Conservation (phyloP, 257 asterid species). For the Plantago elongata region DNA sequence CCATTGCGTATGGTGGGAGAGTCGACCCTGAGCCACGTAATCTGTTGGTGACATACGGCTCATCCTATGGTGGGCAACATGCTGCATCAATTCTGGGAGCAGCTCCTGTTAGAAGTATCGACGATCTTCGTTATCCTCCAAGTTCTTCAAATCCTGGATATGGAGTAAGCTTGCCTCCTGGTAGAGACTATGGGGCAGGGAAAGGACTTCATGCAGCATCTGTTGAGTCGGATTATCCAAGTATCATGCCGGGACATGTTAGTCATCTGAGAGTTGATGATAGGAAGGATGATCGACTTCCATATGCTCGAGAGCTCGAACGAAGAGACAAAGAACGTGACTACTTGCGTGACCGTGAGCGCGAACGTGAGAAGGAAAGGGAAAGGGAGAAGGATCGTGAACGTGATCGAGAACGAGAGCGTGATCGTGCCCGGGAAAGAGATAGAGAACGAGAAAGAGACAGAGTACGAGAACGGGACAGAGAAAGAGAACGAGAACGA, state of each 20-base stretch:
- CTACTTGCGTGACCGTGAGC: conserved; percentile 66
- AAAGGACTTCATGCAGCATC: conserved; percentile 64
- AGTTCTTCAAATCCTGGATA: conserved; percentile 83
- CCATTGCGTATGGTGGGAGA: conserved; percentile 63
- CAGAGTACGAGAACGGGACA: conserved; percentile 43
- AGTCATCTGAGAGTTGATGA: conserved; percentile 59
- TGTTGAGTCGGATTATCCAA: conserved; percentile 62
- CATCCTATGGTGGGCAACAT: conserved; percentile 67
- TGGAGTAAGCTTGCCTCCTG: conserved; percentile 99
- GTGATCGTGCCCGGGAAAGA: conserved; percentile 49
- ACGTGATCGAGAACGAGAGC: conserved; percentile 52
- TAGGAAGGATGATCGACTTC: conserved; percentile 56
- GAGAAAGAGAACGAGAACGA: conserved; percentile 38
- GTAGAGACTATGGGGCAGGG: conserved; percentile 91
- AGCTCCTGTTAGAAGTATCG: conserved; percentile 67
- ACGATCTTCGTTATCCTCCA: conserved; percentile 62
- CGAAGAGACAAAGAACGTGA: conserved; percentile 69
- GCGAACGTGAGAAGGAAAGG: conserved; percentile 70
- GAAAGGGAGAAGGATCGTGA: conserved; percentile 54
- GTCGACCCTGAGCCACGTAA: conserved; percentile 61
- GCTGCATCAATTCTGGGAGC: conserved; percentile 88
- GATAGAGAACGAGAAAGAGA: conserved; percentile 50
- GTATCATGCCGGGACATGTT: conserved; percentile 44
- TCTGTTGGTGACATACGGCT: conserved; percentile 52
- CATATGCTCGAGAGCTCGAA: conserved; percentile 64